Conservation (phyloP, 2,329 filamentous ascomycete genomes). For the Lachnellula hyalina region DNA sequence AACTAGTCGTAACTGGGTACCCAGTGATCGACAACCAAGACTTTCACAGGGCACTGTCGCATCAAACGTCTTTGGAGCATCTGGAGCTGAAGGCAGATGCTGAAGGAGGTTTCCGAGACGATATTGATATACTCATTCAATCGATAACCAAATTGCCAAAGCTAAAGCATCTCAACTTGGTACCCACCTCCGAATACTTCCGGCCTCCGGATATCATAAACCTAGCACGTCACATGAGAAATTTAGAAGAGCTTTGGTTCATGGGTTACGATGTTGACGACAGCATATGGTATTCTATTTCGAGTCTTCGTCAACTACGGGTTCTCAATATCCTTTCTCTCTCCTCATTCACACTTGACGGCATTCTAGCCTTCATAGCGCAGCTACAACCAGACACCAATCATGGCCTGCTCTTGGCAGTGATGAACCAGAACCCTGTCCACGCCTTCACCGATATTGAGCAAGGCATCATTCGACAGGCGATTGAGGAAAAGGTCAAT, state of each 20-base stretch:
- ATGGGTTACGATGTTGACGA: conserved; percentile 50
- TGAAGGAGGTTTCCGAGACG: conserved; percentile 41
- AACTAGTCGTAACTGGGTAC: conserved; percentile 46
- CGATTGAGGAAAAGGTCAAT: conserved; percentile 27
- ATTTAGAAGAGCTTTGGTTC: conserved; percentile 52
- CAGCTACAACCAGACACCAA: conserved; percentile 32
- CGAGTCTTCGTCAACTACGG: conserved; percentile 43
- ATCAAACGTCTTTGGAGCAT: conserved; percentile 43
- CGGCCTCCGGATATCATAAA: conserved; percentile 42
- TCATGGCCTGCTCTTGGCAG: conserved; percentile 28
- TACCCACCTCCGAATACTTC: conserved; percentile 47
- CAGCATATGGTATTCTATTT: conserved; percentile 39
- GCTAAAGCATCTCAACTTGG: conserved; percentile 48
- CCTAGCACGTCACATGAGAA: conserved; percentile 36
- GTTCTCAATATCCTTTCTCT: conserved; percentile 48
- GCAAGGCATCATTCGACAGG: conserved; percentile 23
- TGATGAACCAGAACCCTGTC: conserved; percentile 30
- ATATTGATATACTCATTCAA: conserved; percentile 43
- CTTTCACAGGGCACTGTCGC: conserved; percentile 47
- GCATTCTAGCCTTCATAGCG: conserved; percentile 41
- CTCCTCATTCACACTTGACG: conserved; percentile 48
- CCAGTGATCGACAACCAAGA: conserved; percentile 41
- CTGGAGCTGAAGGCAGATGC: conserved; percentile 43
- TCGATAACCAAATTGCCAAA: conserved; percentile 46
- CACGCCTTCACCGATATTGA: conserved; percentile 25